Conservation (phyloP, 176 grass and related monocot genomes). For the Elymus sibiricus region DNA sequence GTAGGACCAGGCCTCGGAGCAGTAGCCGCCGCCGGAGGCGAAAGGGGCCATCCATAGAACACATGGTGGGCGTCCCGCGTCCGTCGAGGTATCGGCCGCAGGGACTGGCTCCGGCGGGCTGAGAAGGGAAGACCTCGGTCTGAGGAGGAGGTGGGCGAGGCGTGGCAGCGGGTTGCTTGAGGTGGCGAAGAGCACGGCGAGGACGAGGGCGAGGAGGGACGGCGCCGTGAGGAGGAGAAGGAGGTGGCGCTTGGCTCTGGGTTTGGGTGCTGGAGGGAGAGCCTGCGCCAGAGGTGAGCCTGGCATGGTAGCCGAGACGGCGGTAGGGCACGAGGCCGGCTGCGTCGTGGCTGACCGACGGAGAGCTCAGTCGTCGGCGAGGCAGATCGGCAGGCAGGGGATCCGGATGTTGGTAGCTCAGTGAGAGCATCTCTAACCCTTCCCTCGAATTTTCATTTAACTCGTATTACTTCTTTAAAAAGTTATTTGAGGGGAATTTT, state of each 20-base stretch:
- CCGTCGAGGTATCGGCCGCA: background rate
- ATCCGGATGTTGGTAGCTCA: background rate
- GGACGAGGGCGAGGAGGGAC: conserved; percentile 22
- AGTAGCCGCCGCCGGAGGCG: conserved; percentile 65
- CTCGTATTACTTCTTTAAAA: no score
- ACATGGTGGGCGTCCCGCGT: conserved; percentile 52
- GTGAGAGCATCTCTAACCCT: background rate
- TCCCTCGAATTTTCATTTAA: no score
- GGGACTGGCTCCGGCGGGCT: background rate
- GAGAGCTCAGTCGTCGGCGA: background rate
- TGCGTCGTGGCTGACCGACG: background rate
- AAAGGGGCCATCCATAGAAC: conserved; percentile 87
- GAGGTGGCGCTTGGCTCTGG: background rate
- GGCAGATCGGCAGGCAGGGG: background rate
- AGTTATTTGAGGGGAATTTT: no score
- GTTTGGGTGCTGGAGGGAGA: background rate
- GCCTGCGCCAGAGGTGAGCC: background rate
- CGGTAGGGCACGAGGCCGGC: background rate
- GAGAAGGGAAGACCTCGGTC: background rate
- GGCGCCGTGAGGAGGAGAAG: conserved; percentile 20
- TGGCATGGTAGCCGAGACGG: conserved; percentile 13
- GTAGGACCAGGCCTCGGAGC: conserved; percentile 82
- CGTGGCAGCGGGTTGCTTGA: conserved; percentile 20
- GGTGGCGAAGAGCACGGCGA: conserved; percentile 29
- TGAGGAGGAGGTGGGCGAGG: conserved; percentile 12